Evolutionary conservation across 345 rosid species (phyloP).

Genomic region (Tarenaya hassleriana): DNA sequence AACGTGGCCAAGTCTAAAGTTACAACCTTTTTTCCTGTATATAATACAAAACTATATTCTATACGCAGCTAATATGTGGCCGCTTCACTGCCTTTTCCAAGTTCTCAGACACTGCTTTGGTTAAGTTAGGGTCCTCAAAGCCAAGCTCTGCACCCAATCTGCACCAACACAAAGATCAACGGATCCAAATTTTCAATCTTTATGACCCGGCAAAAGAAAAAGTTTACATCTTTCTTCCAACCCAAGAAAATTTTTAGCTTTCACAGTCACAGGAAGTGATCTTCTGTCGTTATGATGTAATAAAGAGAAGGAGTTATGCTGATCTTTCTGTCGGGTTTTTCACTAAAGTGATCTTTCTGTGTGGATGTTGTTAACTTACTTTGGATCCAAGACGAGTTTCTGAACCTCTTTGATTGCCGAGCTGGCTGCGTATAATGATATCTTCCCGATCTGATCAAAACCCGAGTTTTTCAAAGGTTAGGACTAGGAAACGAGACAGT

Average conservation of each 20-base stretch:
- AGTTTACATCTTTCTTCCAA: neutral
- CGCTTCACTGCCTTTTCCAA: slow-evolving; percentile 58
- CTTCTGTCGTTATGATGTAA: too few species aligned
- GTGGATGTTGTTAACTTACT: slow-evolving; percentile 39
- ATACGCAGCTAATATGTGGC: slow-evolving; percentile 55
- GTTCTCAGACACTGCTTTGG: slow-evolving; percentile 65
- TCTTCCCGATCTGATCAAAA: slow-evolving; percentile 77
- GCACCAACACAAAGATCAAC: slow-evolving; percentile 20
- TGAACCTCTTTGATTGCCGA: slow-evolving; percentile 95
- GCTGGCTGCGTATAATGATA: slow-evolving; percentile 88
- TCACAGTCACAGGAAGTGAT: too few species aligned
- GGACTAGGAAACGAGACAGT: too few species aligned
- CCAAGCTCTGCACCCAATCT: slow-evolving; percentile 75
- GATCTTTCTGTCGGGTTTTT: neutral
- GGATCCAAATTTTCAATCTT: neutral
- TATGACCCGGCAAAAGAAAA: neutral
- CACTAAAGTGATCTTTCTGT: neutral
- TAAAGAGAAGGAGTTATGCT: too few species aligned
- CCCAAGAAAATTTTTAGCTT: too few species aligned
- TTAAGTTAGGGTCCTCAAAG: slow-evolving; percentile 80
- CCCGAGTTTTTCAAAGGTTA: slow-evolving; percentile 16
- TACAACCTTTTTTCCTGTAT: too few species aligned
- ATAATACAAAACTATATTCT: too few species aligned
- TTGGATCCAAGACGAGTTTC: slow-evolving; percentile 85
- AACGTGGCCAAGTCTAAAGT: too few species aligned